These are phyloP conservation scores for Rhizopus arrhizus DNA, from an alignment of 371 early-diverging fungal species.

Conservation along the genomic window DNA sequence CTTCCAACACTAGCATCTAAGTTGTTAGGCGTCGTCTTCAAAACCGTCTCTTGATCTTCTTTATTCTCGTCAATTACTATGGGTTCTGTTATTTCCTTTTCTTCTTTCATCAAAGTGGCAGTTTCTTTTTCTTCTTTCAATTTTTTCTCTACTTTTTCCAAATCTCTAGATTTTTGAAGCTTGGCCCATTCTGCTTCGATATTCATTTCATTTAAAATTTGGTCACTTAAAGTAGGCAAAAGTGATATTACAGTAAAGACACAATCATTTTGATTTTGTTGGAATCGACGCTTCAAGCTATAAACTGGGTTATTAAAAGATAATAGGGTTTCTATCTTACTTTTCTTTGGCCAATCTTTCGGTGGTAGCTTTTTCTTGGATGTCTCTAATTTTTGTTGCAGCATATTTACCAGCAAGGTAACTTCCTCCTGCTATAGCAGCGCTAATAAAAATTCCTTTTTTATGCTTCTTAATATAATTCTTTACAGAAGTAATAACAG, in stretches of 20 bases:
- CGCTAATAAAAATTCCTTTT: conserved; percentile 63
- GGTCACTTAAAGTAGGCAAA: conserved; percentile 78
- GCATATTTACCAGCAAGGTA: conserved; percentile 80
- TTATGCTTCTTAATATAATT: conserved; percentile 59
- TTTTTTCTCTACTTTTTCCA: conserved; percentile 35
- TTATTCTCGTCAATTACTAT: conserved; percentile 6
- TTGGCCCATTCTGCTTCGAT: conserved; percentile 76
- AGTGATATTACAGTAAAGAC: conserved; percentile 75
- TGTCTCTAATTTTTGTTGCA: conserved; percentile 68
- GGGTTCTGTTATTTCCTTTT: conserved; percentile 9
- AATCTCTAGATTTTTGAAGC: conserved; percentile 62
- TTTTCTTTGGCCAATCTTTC: conserved; percentile 78
- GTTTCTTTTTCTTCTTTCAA: conserved; percentile 26
- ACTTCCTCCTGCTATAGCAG: conserved; percentile 71
- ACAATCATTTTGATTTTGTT: conserved; percentile 92
- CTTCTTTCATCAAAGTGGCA: conserved; percentile 21
- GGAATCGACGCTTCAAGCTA: conserved; percentile 86
- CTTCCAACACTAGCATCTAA: conserved; percentile 37
- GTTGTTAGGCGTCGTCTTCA: neutral
- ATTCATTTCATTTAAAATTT: conserved; percentile 74
- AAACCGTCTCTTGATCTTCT: conserved; percentile 6
- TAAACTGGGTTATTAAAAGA: neutral
- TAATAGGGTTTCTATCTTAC: conserved; percentile 42
- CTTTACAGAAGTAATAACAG: conserved; percentile 33
- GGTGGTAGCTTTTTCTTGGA: conserved; percentile 62